Evolutionary conservation across 805 yeast genomes (phyloP).

Genomic region (Wickerhamomyces mucosus): DNA sequence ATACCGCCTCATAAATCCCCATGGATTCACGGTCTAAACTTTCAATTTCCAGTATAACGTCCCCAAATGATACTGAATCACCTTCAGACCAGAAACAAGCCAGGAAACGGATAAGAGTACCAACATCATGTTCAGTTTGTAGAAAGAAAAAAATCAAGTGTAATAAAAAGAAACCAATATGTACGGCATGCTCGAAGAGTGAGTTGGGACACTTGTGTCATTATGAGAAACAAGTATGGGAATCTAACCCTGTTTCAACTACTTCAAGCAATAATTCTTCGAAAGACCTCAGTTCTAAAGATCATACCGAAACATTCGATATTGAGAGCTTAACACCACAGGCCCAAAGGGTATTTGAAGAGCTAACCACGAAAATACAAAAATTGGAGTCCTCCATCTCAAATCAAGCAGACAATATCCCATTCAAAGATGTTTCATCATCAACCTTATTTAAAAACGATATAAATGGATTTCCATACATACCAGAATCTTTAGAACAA

Average conservation of each 20-base stretch:
- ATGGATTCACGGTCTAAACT: neutral
- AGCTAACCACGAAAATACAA: constrained; percentile 31
- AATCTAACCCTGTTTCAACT: too few relatives aligned
- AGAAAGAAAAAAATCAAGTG: constrained; percentile 38
- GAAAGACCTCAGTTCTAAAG: constrained; percentile 38
- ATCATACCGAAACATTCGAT: constrained; percentile 19
- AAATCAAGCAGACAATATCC: constrained; percentile 21
- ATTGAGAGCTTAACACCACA: constrained; percentile 4
- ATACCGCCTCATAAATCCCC: neutral
- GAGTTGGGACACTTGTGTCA: constrained; percentile 49
- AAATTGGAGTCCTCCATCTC: constrained; percentile 37
- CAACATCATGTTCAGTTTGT: constrained; percentile 38
- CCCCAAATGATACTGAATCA: neutral
- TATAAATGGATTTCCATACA: too few relatives aligned
- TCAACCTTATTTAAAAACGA: too few relatives aligned
- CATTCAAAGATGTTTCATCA: neutral
- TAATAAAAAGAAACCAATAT: constrained; percentile 40
- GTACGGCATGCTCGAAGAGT: constrained; percentile 44
- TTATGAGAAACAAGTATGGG: constrained; percentile 51
- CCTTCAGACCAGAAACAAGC: constrained; percentile 1
- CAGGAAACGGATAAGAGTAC: constrained; percentile 36
- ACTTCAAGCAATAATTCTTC: too few relatives aligned
- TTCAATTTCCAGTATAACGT: neutral
- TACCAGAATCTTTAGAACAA: too few relatives aligned
- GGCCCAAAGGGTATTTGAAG: constrained; percentile 16